These are phyloP conservation scores for Vitis rupestris DNA, from an alignment of 164 flowering plant genomes.

Conservation along the genomic window DNA sequence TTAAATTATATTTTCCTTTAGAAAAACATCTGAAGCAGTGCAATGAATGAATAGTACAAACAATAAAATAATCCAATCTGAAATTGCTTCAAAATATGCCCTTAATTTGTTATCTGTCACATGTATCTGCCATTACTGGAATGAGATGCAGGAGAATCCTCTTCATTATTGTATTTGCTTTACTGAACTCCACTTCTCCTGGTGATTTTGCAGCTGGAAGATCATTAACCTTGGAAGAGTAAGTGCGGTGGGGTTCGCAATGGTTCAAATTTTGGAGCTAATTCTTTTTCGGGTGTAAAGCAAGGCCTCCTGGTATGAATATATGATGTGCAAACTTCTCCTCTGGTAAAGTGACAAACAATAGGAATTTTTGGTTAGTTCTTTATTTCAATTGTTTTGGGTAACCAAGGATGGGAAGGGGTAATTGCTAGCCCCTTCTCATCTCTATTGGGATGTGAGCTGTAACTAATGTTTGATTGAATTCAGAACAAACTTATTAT, in stretches of 20 bases:
- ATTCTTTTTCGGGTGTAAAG: slow-evolving; percentile 17
- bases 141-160: too few relatives aligned
- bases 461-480: slow-evolving; percentile 3
- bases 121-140: too few relatives aligned
- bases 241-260: slow-evolving; percentile 10
- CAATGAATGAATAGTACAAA: too few relatives aligned
- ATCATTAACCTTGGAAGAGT: slow-evolving; percentile 22
- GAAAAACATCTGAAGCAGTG: too few relatives aligned
- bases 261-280: slow-evolving; percentile 14
- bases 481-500: slow-evolving; percentile 1
- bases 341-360: slow-evolving; percentile 2
- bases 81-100: too few relatives aligned
- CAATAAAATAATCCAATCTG: too few relatives aligned
- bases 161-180: not conserved
- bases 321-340: slow-evolving; percentile 21
- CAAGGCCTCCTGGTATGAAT: slow-evolving; percentile 3
- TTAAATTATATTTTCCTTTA: too few relatives aligned
- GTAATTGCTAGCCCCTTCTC: not conserved
- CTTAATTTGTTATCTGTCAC: too few relatives aligned
- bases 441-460: not conserved
- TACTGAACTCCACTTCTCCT: not conserved
- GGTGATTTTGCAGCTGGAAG: slow-evolving; percentile 27
- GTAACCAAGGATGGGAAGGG: not conserved
- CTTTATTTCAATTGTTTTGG: slow-evolving; percentile 7
- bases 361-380: slow-evolving; percentile 20